Conservation (phyloP, 805 yeast genomes). For the Candida chauliodis region DNA sequence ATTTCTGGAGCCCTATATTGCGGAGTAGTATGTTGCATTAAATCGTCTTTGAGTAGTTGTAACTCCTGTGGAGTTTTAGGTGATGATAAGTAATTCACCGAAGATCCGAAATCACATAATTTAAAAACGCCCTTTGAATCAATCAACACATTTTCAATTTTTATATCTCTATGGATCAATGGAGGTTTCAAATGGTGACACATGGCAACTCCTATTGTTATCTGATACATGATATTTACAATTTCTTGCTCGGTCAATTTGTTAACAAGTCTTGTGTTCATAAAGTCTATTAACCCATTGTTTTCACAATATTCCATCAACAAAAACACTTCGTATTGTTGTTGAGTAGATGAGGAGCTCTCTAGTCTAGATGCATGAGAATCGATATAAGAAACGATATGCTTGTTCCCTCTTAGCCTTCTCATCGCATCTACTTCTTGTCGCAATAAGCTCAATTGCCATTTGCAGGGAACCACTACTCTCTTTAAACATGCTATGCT, state of each 20-base stretch:
- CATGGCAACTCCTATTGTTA: constrained; percentile 70
- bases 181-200: constrained; percentile 75
- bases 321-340: constrained; percentile 71
- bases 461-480: constrained; percentile 92
- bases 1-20: constrained; percentile 84
- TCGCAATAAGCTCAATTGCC: constrained; percentile 72
- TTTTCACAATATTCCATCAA: constrained; percentile 78
- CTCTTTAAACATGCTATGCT: constrained; percentile 80
- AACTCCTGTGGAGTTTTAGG: constrained; percentile 63
- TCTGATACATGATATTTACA: constrained; percentile 62
- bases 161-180: constrained; percentile 73
- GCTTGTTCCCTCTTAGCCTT: constrained; percentile 70
- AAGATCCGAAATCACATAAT: constrained; percentile 81
- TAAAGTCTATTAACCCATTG: constrained; percentile 74
- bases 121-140: constrained; percentile 58
- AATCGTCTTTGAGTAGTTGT: constrained; percentile 58
- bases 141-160: constrained; percentile 75
- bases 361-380: constrained; percentile 83
- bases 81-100: constrained; percentile 60
- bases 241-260: constrained; percentile 68
- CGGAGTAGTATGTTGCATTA: constrained; percentile 77
- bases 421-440: constrained; percentile 99
- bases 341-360: constrained; percentile 24
- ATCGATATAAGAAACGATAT: constrained; percentile 87
- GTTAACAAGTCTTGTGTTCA: constrained; percentile 68